Evolutionary conservation across 345 rosid species (phyloP).

Genomic region (Jatropha curcas): DNA sequence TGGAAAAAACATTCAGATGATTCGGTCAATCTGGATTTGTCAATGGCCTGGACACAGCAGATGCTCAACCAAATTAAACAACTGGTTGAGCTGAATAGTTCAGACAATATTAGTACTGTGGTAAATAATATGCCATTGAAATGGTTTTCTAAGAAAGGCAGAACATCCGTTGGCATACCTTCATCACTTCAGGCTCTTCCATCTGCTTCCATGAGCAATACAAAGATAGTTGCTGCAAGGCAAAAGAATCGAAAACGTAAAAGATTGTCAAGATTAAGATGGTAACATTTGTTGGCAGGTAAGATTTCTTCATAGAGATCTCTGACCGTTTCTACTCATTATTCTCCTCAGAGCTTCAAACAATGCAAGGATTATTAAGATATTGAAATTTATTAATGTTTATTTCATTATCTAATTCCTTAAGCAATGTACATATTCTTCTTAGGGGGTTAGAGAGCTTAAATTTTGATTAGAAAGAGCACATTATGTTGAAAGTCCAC

Average conservation of each 20-base stretch:
- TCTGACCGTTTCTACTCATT: too few relatives aligned
- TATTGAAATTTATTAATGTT: not conserved
- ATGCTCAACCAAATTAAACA: slow-evolving; percentile 80
- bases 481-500: not conserved
- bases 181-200: slow-evolving; percentile 48
- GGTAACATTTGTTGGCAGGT: too few relatives aligned
- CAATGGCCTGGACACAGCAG: slow-evolving; percentile 73
- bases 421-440: not conserved
- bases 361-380: not conserved
- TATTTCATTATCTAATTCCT: not conserved
- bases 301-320: too few relatives aligned
- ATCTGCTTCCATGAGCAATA: slow-evolving; percentile 28
- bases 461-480: not conserved
- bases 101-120: slow-evolving; percentile 55
- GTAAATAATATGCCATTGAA: slow-evolving; percentile 63
- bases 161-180: slow-evolving; percentile 76
- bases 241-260: slow-evolving; percentile 48
- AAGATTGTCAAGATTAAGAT: slow-evolving; percentile 36
- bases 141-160: slow-evolving; percentile 78
- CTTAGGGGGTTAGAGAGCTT: not conserved
- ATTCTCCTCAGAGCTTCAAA: not conserved
- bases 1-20: slow-evolving; percentile 76
- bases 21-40: slow-evolving; percentile 64
- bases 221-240: slow-evolving; percentile 20
- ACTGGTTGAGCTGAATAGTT: slow-evolving; percentile 57